Percentiles rank a stretch among this genome's conserved stretches.
These are phyloP conservation scores for Detonula confervacea DNA, from an alignment of 352 stramenopile species.

Conservation along the genomic window DNA sequence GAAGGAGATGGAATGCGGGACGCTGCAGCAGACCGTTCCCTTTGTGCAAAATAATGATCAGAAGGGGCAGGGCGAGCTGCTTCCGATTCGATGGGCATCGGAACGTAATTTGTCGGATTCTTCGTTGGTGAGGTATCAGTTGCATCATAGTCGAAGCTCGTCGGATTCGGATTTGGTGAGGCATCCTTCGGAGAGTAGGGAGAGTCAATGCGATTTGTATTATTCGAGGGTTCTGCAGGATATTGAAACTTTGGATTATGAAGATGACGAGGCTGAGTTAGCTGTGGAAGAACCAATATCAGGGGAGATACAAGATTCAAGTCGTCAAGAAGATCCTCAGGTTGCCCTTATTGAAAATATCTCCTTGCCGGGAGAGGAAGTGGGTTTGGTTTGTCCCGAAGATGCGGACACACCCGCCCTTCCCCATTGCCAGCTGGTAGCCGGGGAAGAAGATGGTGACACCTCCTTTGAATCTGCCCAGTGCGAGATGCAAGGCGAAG, in stretches of 20 bases:
- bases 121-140: slow-evolving; percentile 2
- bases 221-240: slow-evolving; percentile 51
- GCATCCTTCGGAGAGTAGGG: background rate
- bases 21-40: slow-evolving; percentile 4
- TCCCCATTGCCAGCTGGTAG: background rate
- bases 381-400: too few relatives aligned
- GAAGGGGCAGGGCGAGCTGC: background rate
- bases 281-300: background rate
- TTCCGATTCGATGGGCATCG: too few relatives aligned
- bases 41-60: slow-evolving; percentile 9
- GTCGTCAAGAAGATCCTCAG: too few relatives aligned
- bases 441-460: background rate
- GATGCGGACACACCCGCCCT: background rate
- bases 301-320: too few relatives aligned
- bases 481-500: slow-evolving; percentile 11
- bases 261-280: slow-evolving; percentile 1
- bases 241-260: slow-evolving; percentile 29
- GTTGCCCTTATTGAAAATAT: slow-evolving; percentile 11
- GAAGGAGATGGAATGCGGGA: slow-evolving; percentile 49
- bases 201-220: slow-evolving; percentile 35
- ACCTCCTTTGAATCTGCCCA: background rate
- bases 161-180: too few relatives aligned
- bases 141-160: too few relatives aligned
- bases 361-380: slow-evolving; percentile 7
- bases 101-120: slow-evolving; percentile 6